Evolutionary conservation across 2,329 filamentous ascomycete genomes (phyloP).

Genomic region (Metarhizium humberi): DNA sequence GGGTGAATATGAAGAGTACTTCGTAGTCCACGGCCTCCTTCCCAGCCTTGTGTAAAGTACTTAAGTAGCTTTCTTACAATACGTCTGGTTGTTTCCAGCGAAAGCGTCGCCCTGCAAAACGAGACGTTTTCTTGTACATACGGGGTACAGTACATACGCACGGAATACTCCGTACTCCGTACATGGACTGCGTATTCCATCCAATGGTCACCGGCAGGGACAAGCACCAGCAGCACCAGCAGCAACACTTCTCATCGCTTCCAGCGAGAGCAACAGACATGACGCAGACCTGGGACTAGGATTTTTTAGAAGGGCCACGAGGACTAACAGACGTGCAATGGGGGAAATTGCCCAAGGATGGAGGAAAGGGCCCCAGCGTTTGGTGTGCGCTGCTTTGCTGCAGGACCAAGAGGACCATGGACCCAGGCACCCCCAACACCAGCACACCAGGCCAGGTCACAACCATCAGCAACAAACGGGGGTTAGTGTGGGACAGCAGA

Average conservation of each 20-base stretch:
- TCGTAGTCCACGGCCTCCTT: too few relatives aligned
- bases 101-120: too few relatives aligned
- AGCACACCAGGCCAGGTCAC: neutral
- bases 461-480: slow-evolving; percentile 2
- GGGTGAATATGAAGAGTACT: too few relatives aligned
- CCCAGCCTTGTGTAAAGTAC: too few relatives aligned
- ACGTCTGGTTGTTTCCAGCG: too few relatives aligned
- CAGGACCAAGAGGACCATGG: neutral
- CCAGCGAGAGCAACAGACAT: neutral
- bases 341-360: slow-evolving; percentile 7
- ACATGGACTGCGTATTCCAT: neutral
- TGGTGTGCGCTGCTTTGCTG: neutral
- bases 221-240: neutral
- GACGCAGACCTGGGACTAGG: neutral
- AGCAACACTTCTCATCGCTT: neutral
- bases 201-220: neutral
- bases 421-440: too few relatives aligned
- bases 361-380: slow-evolving; percentile 6
- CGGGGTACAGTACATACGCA: too few relatives aligned
- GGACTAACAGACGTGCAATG: neutral
- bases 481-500: slow-evolving; percentile 8
- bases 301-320: neutral
- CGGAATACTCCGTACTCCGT: neutral
- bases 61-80: too few relatives aligned
- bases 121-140: too few relatives aligned